Evolutionary conservation across 768 basidiomycete species (phyloP).

Genomic region (Artomyces pyxidatus): DNA sequence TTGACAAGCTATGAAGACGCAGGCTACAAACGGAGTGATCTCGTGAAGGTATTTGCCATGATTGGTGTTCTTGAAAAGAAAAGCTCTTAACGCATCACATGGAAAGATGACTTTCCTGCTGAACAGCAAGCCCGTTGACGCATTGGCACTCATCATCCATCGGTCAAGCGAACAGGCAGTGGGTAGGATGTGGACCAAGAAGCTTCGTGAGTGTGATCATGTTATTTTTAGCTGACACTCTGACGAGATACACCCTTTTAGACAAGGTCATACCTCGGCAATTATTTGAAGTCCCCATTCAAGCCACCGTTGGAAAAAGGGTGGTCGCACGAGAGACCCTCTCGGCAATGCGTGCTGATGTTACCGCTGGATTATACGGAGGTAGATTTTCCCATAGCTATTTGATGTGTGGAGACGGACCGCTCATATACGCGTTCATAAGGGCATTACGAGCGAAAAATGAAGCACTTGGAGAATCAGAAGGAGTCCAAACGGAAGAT

Average conservation of each 20-base stretch:
- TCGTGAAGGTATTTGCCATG: conserved; percentile 58
- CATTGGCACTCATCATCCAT: conserved; percentile 88
- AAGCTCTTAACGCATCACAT: too few relatives aligned
- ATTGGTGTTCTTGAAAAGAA: too few relatives aligned
- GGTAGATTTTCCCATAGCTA: conserved; percentile 32
- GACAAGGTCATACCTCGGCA: conserved; percentile 91
- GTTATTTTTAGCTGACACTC: background rate
- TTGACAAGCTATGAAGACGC: conserved; percentile 81
- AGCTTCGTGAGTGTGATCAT: conserved; percentile 58
- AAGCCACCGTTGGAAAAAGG: conserved; percentile 82
- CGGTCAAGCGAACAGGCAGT: conserved; percentile 66
- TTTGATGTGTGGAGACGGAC: conserved; percentile 2
- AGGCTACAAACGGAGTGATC: conserved; percentile 74
- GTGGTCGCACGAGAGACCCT: conserved; percentile 87
- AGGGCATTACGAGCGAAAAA: conserved; percentile 91
- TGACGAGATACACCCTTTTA: conserved; percentile 21
- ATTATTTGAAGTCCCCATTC: conserved; percentile 91
- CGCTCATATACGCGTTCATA: background rate
- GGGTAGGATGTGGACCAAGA: conserved; percentile 82
- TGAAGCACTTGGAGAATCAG: conserved; percentile 83
- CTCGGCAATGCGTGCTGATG: conserved; percentile 81
- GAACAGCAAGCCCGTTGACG: conserved; percentile 86
- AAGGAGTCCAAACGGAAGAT: conserved; percentile 88
- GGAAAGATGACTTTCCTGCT: conserved; percentile 91
- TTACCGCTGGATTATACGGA: conserved; percentile 91